These are phyloP conservation scores for Streptanthus diversifolius DNA, from an alignment of 345 rosid species.

Conservation along the genomic window DNA sequence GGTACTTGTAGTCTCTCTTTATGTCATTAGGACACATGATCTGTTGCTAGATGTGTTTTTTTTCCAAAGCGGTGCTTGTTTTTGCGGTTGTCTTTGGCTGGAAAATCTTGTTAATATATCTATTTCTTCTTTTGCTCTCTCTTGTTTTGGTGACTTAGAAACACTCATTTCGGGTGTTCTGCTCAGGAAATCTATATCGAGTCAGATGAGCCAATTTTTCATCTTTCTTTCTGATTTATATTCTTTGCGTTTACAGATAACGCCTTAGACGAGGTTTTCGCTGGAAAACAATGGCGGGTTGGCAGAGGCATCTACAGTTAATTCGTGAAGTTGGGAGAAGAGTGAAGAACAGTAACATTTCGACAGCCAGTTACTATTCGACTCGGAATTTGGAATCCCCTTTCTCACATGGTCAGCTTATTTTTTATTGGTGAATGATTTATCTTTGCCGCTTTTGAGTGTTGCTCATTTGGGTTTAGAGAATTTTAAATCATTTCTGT, in stretches of 20 bases:
- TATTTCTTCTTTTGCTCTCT: too few relatives aligned
- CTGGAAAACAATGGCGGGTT: conserved; percentile 51
- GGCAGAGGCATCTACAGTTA: conserved; percentile 66
- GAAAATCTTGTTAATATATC: too few relatives aligned
- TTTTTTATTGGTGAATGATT: not conserved
- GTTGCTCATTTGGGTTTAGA: conserved; percentile 7
- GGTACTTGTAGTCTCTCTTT: too few relatives aligned
- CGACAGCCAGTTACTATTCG: conserved; percentile 32
- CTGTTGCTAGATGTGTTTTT: too few relatives aligned
- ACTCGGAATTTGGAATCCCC: conserved; percentile 32
- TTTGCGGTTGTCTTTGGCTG: too few relatives aligned
- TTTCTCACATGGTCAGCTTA: conserved; percentile 27
- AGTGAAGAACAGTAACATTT: conserved; percentile 37
- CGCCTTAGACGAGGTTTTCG: not conserved
- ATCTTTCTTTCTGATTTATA: not conserved
- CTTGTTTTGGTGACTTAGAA: too few relatives aligned
- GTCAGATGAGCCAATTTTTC: not conserved
- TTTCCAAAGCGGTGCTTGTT: too few relatives aligned
- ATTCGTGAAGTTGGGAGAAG: conserved; percentile 47
- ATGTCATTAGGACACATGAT: too few relatives aligned
- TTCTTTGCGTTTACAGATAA: not conserved
- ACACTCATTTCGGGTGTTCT: too few relatives aligned
- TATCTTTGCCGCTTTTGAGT: not conserved
- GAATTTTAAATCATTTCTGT: conserved; percentile 2
- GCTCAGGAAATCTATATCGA: not conserved